A percentile compares a stretch with the other conserved stretches of the same genome.
These are phyloP conservation scores for Lophium mytilinum DNA, from an alignment of 495 filamentous ascomycete genomes.

Conservation along the genomic window DNA sequence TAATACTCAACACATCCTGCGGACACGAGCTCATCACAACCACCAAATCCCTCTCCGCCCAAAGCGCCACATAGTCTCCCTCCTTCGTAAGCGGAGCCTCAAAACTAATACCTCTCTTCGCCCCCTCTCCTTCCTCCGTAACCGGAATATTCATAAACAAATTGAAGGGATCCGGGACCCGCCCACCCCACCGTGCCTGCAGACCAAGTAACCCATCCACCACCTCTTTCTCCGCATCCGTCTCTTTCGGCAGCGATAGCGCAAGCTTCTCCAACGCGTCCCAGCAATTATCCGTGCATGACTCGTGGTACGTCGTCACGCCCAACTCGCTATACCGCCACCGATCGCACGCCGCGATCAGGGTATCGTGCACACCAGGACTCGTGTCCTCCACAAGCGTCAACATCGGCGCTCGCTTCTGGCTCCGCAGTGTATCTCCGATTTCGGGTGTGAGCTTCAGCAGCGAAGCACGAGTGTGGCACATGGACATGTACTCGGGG, in stretches of 20 bases:
- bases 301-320: slow-evolving; percentile 34
- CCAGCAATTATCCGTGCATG: slow-evolving; percentile 39
- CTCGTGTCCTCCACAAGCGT: slow-evolving; percentile 36
- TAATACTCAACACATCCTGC: slow-evolving; percentile 38
- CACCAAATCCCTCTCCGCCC: slow-evolving; percentile 34
- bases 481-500: slow-evolving; percentile 35
- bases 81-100: slow-evolving; percentile 30
- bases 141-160: slow-evolving; percentile 44
- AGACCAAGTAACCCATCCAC: slow-evolving; percentile 4
- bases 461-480: slow-evolving; percentile 35
- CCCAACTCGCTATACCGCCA: slow-evolving; percentile 34
- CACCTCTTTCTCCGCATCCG: neutral
- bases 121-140: slow-evolving; percentile 27
- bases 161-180: slow-evolving; percentile 40
- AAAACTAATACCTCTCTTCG: slow-evolving; percentile 22
- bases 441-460: slow-evolving; percentile 27
- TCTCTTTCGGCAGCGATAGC: neutral
- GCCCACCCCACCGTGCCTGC: slow-evolving; percentile 15
- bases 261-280: slow-evolving; percentile 28
- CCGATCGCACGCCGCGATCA: slow-evolving; percentile 37
- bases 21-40: slow-evolving; percentile 41
- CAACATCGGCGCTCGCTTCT: slow-evolving; percentile 34
- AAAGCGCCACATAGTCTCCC: slow-evolving; percentile 35
- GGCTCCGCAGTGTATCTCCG: slow-evolving; percentile 33
- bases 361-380: slow-evolving; percentile 37